These are phyloP conservation scores for Exophiala spinifera DNA, from an alignment of 2,329 filamentous ascomycete species.

Conservation along the genomic window DNA sequence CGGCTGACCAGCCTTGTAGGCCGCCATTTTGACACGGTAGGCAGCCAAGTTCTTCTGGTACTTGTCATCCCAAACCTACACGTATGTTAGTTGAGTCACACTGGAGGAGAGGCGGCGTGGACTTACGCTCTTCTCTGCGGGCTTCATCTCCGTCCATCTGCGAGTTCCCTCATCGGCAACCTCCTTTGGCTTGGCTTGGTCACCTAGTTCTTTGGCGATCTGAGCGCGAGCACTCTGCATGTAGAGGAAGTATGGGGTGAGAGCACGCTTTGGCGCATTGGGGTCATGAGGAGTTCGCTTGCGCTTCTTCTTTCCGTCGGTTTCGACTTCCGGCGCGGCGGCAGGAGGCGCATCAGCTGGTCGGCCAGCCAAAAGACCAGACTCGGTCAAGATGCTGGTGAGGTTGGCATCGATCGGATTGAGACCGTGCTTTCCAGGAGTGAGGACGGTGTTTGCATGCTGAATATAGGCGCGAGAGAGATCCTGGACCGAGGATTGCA, in stretches of 20 bases:
- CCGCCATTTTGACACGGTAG: slow-evolving; percentile 55
- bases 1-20: slow-evolving; percentile 54
- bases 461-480: slow-evolving; percentile 82
- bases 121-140: slow-evolving; percentile 66
- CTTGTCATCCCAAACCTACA: slow-evolving; percentile 53
- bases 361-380: slow-evolving; percentile 41
- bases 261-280: slow-evolving; percentile 87
- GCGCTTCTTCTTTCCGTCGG: slow-evolving; percentile 74
- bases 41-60: slow-evolving; percentile 56
- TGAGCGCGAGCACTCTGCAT: slow-evolving; percentile 82
- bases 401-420: slow-evolving; percentile 52
- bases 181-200: slow-evolving; percentile 75
- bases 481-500: slow-evolving; percentile 74
- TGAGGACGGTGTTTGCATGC: slow-evolving; percentile 80
- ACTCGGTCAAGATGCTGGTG: slow-evolving; percentile 44
- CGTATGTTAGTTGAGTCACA: slow-evolving; percentile 6
- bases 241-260: slow-evolving; percentile 94
- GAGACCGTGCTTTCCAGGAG: slow-evolving; percentile 51
- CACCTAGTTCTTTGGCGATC: slow-evolving; percentile 74
- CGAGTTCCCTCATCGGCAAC: slow-evolving; percentile 84
- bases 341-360: slow-evolving; percentile 30
- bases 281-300: slow-evolving; percentile 86
- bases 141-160: slow-evolving; percentile 76
- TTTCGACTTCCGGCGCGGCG: slow-evolving; percentile 41
- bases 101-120: neutral